These are phyloP conservation scores for Vigna angularis DNA, from an alignment of 306 rosid genomes.

Conservation along the genomic window DNA sequence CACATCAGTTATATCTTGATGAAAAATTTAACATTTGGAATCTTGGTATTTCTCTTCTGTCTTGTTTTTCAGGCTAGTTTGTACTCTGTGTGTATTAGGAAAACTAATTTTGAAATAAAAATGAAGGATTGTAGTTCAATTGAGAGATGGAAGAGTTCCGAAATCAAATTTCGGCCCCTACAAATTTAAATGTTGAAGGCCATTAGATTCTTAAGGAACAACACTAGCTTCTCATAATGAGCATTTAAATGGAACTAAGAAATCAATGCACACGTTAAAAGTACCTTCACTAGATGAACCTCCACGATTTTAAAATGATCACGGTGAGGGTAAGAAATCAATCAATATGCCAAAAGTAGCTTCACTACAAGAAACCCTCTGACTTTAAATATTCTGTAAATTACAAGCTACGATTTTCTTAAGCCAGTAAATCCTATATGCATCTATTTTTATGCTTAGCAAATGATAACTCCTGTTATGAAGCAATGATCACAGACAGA, in stretches of 20 bases:
- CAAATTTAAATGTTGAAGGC: constrained; percentile 20
- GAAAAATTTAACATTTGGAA: constrained; percentile 30
- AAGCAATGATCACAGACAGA: constrained; percentile 29
- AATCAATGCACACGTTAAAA: constrained; percentile 32
- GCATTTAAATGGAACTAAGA: not conserved
- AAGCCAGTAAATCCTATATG: constrained; percentile 28
- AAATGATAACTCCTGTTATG: not conserved
- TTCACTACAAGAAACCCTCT: constrained; percentile 8
- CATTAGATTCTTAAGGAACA: constrained; percentile 33
- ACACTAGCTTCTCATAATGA: constrained; percentile 12
- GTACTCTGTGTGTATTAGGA: constrained; percentile 1
- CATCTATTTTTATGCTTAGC: constrained; percentile 24
- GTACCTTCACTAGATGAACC: constrained; percentile 11
- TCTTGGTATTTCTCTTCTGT: constrained; percentile 14
- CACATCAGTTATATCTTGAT: constrained; percentile 24
- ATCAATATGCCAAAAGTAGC: constrained; percentile 24
- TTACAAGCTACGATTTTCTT: constrained; percentile 21
- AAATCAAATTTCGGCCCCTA: constrained; percentile 8
- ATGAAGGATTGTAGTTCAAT: not conserved
- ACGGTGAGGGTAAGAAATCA: constrained; percentile 30
- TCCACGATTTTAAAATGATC: constrained; percentile 7
- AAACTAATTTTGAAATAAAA: constrained; percentile 29
- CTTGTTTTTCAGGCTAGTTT: not conserved
- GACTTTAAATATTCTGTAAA: constrained; percentile 16
- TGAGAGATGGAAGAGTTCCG: constrained; percentile 17